Base-by-base conservation (phyloP, 1,284 basidiomycete species). In the Phlebopus sp. region DNA sequence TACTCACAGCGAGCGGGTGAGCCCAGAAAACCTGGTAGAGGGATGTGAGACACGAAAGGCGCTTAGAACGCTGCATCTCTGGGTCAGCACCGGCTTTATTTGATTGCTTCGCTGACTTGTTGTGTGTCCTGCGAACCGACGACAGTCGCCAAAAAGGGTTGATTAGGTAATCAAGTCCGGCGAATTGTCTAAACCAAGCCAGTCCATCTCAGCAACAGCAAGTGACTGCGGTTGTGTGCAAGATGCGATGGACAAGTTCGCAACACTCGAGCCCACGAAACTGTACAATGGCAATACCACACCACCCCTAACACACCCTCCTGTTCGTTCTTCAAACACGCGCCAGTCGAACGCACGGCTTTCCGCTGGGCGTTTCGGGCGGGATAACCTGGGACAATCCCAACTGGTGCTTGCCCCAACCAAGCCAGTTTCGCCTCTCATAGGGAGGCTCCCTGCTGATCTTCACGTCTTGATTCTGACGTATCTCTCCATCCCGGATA, bases 381-480 rank as follows among this genome's bases (percentile, higher is more conserved):
- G 15, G 30, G 13, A 38, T 6, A 69, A 29, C 27, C 8, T 15
- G 57, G 72, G 31, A 19, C 63, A 37, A 38, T 60, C 44, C 57
- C 68, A 29, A 54, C n/a, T n/a, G n/a, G 65, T 31, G 50, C 64
- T 50, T 63, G 58, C 39, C 54, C 48, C 59, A 52, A 54, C 58
- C 35, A 67, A 63, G 53, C 53, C 62, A 0, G 46, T 58, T 1
- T 25, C 44, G 6, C 52, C 32, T 13, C 36, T 55, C 76, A 37
- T 95, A 45, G 93, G 93, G 8, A 78, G 79, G 25, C 80, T 95
- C 23, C 91, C 93, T 9, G 76, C 80, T 36, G 82, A 86, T 56
- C 70, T 94, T 4, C 85, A 95, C 62, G 69, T 88, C 21, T 72
- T 85, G 43, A 76, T 96, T 47, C 74, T 94, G 51, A 70, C 75